Evolutionary conservation across 2,329 filamentous ascomycete genomes (phyloP).

Genomic region (Tolypocladium cylindrosporum): DNA sequence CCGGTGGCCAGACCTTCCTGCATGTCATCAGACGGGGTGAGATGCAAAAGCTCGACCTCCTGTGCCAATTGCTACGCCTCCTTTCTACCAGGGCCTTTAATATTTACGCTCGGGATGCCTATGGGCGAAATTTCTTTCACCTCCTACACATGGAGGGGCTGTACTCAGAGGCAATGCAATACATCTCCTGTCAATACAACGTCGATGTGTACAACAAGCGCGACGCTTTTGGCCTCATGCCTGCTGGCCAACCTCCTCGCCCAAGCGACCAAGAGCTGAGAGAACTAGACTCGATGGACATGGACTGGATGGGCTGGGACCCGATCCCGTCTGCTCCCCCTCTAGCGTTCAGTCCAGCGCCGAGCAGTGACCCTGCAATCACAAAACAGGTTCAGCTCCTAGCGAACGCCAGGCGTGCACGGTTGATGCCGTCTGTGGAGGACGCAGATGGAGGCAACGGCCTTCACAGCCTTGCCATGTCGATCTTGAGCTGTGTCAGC

Average conservation of each 20-base stretch:
- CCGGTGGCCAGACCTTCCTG: conserved; percentile 37
- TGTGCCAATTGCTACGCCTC: conserved; percentile 17
- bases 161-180: conserved; percentile 16
- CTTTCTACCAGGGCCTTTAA: conserved; percentile 14
- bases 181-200: conserved; percentile 24
- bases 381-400: conserved; percentile 12
- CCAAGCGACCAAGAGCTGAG: background rate
- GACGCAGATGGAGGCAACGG: conserved; percentile 40
- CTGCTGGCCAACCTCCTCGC: conserved; percentile 3
- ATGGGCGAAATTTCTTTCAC: conserved; percentile 45
- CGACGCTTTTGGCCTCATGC: conserved; percentile 37
- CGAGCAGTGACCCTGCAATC: conserved; percentile 5
- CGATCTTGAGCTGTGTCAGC: conserved; percentile 31
- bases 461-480: conserved; percentile 47
- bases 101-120: conserved; percentile 32
- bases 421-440: conserved; percentile 10
- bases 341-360: conserved; percentile 1
- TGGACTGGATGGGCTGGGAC: background rate
- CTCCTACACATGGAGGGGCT: conserved; percentile 16
- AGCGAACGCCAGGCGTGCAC: conserved; percentile 9
- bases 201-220: conserved; percentile 23
- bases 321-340: conserved; percentile 3
- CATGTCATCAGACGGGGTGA: conserved; percentile 29
- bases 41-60: conserved; percentile 16
- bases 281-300: conserved; percentile 1